phyloP scores from a whole-genome alignment of 345 rosid species.

The Brassica carinata region DNA sequence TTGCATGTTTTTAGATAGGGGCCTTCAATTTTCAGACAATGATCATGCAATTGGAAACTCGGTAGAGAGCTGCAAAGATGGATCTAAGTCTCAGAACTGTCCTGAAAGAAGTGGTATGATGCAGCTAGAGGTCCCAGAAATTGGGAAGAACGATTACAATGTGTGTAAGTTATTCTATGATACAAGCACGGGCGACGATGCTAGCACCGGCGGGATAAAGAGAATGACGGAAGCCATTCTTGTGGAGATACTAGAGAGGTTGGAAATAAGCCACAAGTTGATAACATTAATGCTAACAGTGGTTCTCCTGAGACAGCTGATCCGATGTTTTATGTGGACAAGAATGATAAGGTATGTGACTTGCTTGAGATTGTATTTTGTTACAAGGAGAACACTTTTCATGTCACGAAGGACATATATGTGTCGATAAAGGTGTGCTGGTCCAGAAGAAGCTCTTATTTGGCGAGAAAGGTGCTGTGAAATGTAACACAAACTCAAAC shows the following conservation, averaged over 20 bases:
- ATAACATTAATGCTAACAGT: slow-evolving; percentile 18
- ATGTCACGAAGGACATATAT: slow-evolving; percentile 70
- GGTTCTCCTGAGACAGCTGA: slow-evolving; percentile 42
- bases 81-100: slow-evolving; percentile 40
- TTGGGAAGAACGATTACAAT: slow-evolving; percentile 27
- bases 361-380: slow-evolving; percentile 72
- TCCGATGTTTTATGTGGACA: slow-evolving; percentile 55
- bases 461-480: slow-evolving; percentile 41
- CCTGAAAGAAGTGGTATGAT: slow-evolving; percentile 41
- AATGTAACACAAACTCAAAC: slow-evolving; percentile 32
- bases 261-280: background rate
- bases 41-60: slow-evolving; percentile 47
- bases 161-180: slow-evolving; percentile 32
- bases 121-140: slow-evolving; percentile 35
- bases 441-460: slow-evolving; percentile 57
- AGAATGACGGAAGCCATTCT: slow-evolving; percentile 13
- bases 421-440: slow-evolving; percentile 72
- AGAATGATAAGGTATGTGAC: slow-evolving; percentile 54
- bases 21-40: slow-evolving; percentile 47
- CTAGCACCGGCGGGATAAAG: slow-evolving; percentile 18
- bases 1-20: background rate
- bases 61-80: slow-evolving; percentile 42
- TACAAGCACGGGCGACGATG: slow-evolving; percentile 34
- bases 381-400: slow-evolving; percentile 57
- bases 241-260: slow-evolving; percentile 5